These are phyloP conservation scores for Cucurbitaria berberidis DNA, from an alignment of 2,329 filamentous ascomycete genomes.

Conservation along the genomic window DNA sequence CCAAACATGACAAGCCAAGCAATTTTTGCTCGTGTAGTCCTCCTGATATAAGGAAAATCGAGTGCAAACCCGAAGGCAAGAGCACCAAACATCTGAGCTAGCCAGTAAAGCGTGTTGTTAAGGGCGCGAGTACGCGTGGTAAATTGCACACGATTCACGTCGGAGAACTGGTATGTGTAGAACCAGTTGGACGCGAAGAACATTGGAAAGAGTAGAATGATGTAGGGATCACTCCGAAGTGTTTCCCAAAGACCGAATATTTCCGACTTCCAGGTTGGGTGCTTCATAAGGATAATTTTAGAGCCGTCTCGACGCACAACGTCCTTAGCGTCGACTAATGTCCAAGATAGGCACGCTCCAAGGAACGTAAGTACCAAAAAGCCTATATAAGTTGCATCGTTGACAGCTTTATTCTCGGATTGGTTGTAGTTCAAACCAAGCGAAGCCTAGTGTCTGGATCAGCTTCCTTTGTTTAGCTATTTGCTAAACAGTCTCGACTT, in stretches of 20 bases:
- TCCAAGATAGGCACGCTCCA: constrained; percentile 71
- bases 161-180: constrained; percentile 78
- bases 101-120: constrained; percentile 77
- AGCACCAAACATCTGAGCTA: constrained; percentile 76
- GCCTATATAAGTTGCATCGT: constrained; percentile 78
- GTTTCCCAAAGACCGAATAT: constrained; percentile 75
- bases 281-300: constrained; percentile 81
- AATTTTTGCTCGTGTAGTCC: constrained; percentile 68
- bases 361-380: constrained; percentile 80
- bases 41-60: constrained; percentile 61
- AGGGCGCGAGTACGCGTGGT: constrained; percentile 73
- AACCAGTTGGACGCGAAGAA: constrained; percentile 80
- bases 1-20: constrained; percentile 66
- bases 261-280: constrained; percentile 82
- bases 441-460: constrained; percentile 58
- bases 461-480: not conserved
- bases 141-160: constrained; percentile 71
- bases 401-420: constrained; percentile 55
- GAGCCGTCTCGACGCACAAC: constrained; percentile 77
- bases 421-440: constrained; percentile 71
- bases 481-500: constrained; percentile 24
- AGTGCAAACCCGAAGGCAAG: constrained; percentile 71
- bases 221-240: constrained; percentile 70
- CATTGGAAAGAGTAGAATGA: constrained; percentile 77
- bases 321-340: constrained; percentile 71